A percentile compares a stretch with the other conserved stretches of the same genome.
Evolutionary conservation across 129 eudicot species (phyloP).

Genomic region (Arctium minus): DNA sequence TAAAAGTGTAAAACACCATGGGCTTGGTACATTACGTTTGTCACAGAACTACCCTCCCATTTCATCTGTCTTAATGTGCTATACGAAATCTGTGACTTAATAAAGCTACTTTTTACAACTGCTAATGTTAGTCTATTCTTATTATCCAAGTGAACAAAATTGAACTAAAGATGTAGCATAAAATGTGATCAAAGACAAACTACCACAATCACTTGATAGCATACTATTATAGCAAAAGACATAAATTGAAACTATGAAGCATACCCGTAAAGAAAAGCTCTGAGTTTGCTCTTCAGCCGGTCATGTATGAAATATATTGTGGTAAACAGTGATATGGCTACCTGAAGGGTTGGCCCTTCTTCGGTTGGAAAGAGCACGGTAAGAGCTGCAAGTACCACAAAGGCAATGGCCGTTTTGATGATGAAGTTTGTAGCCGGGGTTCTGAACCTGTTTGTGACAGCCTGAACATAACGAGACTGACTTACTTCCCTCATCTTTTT

Average conservation of each 20-base stretch:
- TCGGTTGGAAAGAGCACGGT: slow-evolving; percentile 92
- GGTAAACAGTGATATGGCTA: slow-evolving; percentile 65
- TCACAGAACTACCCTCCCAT: neutral
- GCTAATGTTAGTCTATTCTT: neutral
- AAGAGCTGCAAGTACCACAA: slow-evolving; percentile 75
- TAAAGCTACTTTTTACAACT: neutral
- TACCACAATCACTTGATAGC: neutral
- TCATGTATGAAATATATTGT: slow-evolving; percentile 76
- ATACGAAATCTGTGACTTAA: neutral
- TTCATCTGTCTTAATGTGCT: neutral
- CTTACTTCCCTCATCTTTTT: slow-evolving; percentile 85
- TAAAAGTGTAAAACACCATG: too few species aligned
- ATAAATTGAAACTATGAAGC: slow-evolving; percentile 14
- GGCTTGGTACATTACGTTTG: too few species aligned
- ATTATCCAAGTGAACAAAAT: neutral
- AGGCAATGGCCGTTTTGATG: slow-evolving; percentile 61
- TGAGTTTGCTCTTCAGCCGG: slow-evolving; percentile 73
- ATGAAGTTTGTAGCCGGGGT: slow-evolving; percentile 81
- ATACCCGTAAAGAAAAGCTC: slow-evolving; percentile 94
- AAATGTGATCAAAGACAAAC: neutral
- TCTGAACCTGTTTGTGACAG: slow-evolving; percentile 73
- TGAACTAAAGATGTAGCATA: neutral
- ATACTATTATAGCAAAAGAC: neutral
- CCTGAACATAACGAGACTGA: slow-evolving; percentile 72
- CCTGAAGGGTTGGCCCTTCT: slow-evolving; percentile 99